phyloP scores from a whole-genome alignment of 1,284 basidiomycete species.

The Rhodotorula sp. region DNA sequence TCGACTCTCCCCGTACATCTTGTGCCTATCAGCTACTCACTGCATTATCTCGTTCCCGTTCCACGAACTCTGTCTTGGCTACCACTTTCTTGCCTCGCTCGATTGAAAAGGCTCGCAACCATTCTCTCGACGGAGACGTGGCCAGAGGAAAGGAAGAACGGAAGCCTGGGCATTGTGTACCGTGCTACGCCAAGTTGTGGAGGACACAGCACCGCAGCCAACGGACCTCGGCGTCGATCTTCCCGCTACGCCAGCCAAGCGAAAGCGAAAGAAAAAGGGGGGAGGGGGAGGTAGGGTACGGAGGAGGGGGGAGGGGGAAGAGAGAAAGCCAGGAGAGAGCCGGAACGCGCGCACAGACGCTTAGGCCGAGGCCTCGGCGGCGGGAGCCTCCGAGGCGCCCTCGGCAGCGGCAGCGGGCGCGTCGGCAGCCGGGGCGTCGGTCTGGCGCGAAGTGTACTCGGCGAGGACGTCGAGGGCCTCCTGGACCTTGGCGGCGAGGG shows the following conservation, averaged over 20 bases:
- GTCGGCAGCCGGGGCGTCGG: conserved; percentile 8
- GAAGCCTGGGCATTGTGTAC: neutral
- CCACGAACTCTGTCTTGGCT: too few species aligned
- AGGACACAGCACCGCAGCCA: too few species aligned
- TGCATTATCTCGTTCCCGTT: too few species aligned
- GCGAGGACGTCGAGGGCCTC: conserved; percentile 62
- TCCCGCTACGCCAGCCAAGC: conserved; percentile 1
- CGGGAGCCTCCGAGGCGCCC: neutral
- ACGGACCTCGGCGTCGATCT: neutral
- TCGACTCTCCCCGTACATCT: too few species aligned
- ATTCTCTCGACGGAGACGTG: neutral
- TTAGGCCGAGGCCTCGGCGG: conserved; percentile 14
- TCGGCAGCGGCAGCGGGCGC: neutral
- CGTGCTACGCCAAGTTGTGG: neutral
- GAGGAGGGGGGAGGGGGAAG: neutral
- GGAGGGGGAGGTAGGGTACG: neutral
- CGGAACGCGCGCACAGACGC: neutral
- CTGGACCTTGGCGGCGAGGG: conserved; percentile 80
- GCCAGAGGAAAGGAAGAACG: neutral
- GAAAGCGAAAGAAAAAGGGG: conserved; percentile 1
- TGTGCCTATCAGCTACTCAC: too few species aligned
- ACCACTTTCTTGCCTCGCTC: too few species aligned
- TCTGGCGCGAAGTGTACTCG: conserved; percentile 28
- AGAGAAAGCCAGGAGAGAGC: neutral
- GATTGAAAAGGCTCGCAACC: too few species aligned